Evolutionary conservation across 495 filamentous ascomycete genomes (phyloP).

Genomic region (Penicillium pulvis): DNA sequence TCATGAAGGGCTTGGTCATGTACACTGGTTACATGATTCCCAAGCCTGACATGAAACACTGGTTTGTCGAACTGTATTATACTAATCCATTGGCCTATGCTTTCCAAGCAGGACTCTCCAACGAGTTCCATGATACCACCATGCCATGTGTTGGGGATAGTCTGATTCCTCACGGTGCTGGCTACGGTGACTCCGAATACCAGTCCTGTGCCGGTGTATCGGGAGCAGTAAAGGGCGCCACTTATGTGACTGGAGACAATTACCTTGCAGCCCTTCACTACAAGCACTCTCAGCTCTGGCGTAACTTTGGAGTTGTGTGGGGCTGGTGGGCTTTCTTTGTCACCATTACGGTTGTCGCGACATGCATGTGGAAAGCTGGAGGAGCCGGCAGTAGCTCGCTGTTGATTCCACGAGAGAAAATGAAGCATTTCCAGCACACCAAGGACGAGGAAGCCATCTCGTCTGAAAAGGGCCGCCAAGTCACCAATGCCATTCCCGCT

Average conservation of each 20-base stretch:
- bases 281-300: slow-evolving; percentile 43
- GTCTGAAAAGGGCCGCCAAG: slow-evolving; percentile 10
- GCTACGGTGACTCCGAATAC: slow-evolving; percentile 30
- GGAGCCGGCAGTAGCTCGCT: slow-evolving; percentile 31
- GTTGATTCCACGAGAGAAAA: slow-evolving; percentile 42
- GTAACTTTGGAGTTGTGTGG: slow-evolving; percentile 48
- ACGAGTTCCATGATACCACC: slow-evolving; percentile 61
- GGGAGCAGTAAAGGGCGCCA: slow-evolving; percentile 46
- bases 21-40: slow-evolving; percentile 63
- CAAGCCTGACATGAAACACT: slow-evolving; percentile 65
- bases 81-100: slow-evolving; percentile 73
- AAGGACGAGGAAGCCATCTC: slow-evolving; percentile 30
- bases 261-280: slow-evolving; percentile 54
- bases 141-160: slow-evolving; percentile 50
- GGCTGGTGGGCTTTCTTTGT: slow-evolving; percentile 45
- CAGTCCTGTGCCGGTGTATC: slow-evolving; percentile 56
- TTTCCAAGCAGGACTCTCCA: slow-evolving; percentile 66
- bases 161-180: slow-evolving; percentile 41
- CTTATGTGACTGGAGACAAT: slow-evolving; percentile 44
- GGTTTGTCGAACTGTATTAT: slow-evolving; percentile 73
- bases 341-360: slow-evolving; percentile 34
- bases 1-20: slow-evolving; percentile 49
- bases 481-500: slow-evolving; percentile 12
- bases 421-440: slow-evolving; percentile 24
- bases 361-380: slow-evolving; percentile 34